Conservation (phyloP, 2,329 filamentous ascomycete species). For the Ambrosiella xylebori region DNA sequence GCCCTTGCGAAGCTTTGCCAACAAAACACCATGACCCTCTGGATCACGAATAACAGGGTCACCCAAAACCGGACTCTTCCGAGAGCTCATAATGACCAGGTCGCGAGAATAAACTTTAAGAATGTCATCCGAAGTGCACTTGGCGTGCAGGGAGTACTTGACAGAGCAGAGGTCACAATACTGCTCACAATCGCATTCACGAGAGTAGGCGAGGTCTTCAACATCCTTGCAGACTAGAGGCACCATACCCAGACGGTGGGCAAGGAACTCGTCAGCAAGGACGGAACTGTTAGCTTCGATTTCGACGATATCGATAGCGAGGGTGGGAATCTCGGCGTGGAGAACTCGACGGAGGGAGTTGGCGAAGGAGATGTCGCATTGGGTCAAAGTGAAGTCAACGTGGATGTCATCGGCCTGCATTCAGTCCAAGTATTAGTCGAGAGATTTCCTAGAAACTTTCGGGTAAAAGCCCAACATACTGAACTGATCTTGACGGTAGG, state of each 20-base stretch:
- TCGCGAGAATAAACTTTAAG: conserved; percentile 93
- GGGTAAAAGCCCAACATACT: conserved; percentile 22
- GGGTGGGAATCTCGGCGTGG: conserved; percentile 82
- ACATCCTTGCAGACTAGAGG: conserved; percentile 74
- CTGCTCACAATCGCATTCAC: conserved; percentile 92
- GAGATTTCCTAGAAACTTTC: not conserved
- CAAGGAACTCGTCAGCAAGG: conserved; percentile 87
- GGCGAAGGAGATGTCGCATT: conserved; percentile 78
- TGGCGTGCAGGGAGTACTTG: conserved; percentile 65
- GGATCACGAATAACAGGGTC: conserved; percentile 70
- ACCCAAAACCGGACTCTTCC: conserved; percentile 59
- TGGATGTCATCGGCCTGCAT: conserved; percentile 59
- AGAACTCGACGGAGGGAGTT: conserved; percentile 85
- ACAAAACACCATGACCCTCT: conserved; percentile 64
- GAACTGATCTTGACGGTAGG: conserved; percentile 43
- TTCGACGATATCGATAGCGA: conserved; percentile 89
- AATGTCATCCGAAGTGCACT: conserved; percentile 68
- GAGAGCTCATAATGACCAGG: conserved; percentile 52
- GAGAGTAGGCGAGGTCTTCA: conserved; percentile 67
- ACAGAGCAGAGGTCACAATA: conserved; percentile 88
- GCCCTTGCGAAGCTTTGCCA: conserved; percentile 75
- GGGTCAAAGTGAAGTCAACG: conserved; percentile 82
- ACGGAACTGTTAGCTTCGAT: conserved; percentile 90
- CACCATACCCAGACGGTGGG: conserved; percentile 78
- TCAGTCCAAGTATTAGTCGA: not conserved